Evolutionary conservation across 2,329 filamentous ascomycete genomes (phyloP).

Genomic region (Phaeomoniella chlamydospora): DNA sequence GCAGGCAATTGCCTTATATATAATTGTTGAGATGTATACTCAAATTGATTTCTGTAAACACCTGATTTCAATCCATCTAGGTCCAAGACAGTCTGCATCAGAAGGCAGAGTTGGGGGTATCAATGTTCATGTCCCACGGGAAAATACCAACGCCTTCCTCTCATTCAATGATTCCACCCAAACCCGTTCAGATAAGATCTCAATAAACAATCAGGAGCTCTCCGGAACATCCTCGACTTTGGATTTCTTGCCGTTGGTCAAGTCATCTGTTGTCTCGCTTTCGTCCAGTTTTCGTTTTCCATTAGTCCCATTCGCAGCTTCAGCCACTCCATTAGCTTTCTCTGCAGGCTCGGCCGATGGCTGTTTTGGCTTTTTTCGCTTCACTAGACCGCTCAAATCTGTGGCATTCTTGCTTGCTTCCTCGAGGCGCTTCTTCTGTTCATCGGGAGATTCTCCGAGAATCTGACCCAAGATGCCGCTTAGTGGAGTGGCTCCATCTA

Average conservation of each 20-base stretch:
- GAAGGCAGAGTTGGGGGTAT: too few species aligned
- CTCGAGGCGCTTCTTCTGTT: constrained; percentile 37
- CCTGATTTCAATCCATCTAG: too few species aligned
- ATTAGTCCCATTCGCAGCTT: constrained; percentile 2
- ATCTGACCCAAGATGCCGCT: constrained; percentile 44
- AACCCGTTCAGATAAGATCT: too few species aligned
- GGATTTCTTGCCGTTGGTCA: not conserved
- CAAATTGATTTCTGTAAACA: too few species aligned
- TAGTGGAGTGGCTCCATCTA: constrained; percentile 26
- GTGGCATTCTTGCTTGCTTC: constrained; percentile 42
- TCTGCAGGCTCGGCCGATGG: constrained; percentile 4
- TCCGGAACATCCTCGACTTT: not conserved
- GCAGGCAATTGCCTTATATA: too few species aligned
- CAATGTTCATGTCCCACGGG: too few species aligned
- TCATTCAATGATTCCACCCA: too few species aligned
- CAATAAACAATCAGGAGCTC: too few species aligned
- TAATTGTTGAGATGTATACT: too few species aligned
- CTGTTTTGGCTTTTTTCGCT: constrained; percentile 31
- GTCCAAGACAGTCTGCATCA: too few species aligned
- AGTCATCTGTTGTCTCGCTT: not conserved
- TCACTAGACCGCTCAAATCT: constrained; percentile 44
- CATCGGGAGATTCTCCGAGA: constrained; percentile 37
- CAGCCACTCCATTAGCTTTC: constrained; percentile 5
- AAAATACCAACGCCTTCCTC: too few species aligned
- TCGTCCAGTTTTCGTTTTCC: constrained; percentile 11